Evolutionary conservation across 2,329 filamentous ascomycete species (phyloP).

Genomic region (Alternaria triticimaculans): DNA sequence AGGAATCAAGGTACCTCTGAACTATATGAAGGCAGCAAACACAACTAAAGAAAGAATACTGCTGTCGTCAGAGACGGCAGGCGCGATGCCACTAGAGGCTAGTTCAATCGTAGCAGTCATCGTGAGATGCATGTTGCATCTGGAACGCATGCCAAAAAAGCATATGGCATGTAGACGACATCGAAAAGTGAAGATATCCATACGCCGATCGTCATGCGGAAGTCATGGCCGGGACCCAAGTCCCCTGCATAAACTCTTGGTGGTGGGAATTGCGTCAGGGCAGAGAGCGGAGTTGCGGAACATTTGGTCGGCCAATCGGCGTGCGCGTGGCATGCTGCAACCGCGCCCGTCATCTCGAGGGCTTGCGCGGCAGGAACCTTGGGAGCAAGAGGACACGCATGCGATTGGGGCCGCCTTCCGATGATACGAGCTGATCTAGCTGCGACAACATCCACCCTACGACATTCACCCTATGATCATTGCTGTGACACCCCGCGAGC

Average conservation of each 20-base stretch:
- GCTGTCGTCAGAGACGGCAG: not conserved
- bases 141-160: not conserved
- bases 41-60: not conserved
- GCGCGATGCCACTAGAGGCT: slow-evolving; percentile 14
- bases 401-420: slow-evolving; percentile 2
- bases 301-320: slow-evolving; percentile 11
- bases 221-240: not conserved
- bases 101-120: slow-evolving; percentile 17
- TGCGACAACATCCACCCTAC: not conserved
- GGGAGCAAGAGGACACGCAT: slow-evolving; percentile 23
- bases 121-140: slow-evolving; percentile 2
- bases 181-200: not conserved
- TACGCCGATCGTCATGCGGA: not conserved
- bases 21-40: not conserved
- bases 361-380: slow-evolving; percentile 17
- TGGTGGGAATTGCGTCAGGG: slow-evolving; percentile 20
- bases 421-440: not conserved
- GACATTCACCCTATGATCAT: not conserved
- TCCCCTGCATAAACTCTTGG: not conserved
- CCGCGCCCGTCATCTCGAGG: slow-evolving; percentile 16
- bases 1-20: not conserved
- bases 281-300: slow-evolving; percentile 4
- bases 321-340: slow-evolving; percentile 15
- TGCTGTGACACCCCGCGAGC: slow-evolving; percentile 23
- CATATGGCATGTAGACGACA: not conserved